Evolutionary conservation across 805 yeast species (phyloP).

Genomic region (Lipomyces sp.): DNA sequence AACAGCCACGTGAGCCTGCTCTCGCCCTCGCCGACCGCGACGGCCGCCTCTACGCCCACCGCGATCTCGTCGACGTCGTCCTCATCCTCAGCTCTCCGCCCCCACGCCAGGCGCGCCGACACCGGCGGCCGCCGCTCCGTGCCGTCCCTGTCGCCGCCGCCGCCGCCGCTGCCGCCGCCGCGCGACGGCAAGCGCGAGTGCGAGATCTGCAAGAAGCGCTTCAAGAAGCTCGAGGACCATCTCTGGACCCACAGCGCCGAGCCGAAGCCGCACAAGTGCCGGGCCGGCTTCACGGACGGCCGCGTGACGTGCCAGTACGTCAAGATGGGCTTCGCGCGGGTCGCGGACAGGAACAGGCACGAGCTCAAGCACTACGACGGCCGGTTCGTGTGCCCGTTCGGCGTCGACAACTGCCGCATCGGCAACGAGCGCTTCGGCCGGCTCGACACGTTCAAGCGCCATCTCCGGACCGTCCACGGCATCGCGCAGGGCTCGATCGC

Average conservation of each 20-base stretch:
- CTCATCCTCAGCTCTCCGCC: not conserved
- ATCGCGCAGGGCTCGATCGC: not conserved
- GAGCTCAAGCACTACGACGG: slow-evolving; percentile 22
- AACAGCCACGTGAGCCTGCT: not conserved
- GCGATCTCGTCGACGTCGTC: not conserved
- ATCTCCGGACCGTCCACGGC: slow-evolving; percentile 22
- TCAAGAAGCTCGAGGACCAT: slow-evolving; percentile 24
- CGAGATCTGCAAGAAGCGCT: slow-evolving; percentile 18
- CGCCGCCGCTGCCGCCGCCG: not conserved
- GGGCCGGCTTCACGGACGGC: slow-evolving; percentile 19
- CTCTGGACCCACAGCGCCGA: slow-evolving; percentile 21
- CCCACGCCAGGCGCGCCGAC: not conserved
- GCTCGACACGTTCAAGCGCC: slow-evolving; percentile 24
- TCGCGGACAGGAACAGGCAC: slow-evolving; percentile 21
- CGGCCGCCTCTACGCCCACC: not conserved
- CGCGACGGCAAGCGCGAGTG: slow-evolving; percentile 19
- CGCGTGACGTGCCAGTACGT: slow-evolving; percentile 17
- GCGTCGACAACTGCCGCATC: slow-evolving; percentile 10
- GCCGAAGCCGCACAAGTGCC: slow-evolving; percentile 25
- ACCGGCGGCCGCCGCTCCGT: not conserved
- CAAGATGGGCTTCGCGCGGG: slow-evolving; percentile 21
- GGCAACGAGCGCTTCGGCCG: slow-evolving; percentile 21
- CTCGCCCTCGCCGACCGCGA: not conserved
- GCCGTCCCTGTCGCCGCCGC: not conserved
- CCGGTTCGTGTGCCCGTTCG: slow-evolving; percentile 21